Base-by-base conservation (phyloP, 1,284 basidiomycete species). In the Pyrrhoderma lamaoense region DNA sequence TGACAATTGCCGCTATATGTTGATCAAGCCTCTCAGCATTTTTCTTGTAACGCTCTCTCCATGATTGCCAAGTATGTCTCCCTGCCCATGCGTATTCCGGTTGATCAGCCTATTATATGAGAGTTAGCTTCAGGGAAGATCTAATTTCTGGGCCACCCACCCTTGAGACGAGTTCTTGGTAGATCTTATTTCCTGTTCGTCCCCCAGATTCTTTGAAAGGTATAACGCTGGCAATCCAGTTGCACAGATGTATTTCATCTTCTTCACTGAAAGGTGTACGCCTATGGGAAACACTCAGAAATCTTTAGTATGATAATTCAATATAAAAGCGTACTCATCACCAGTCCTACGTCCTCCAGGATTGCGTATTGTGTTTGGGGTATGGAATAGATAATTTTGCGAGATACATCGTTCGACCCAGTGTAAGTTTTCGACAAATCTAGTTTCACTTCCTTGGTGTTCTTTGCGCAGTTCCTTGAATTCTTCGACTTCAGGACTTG, bases 61-160 rank as follows among this genome's bases (percentile, higher is more conserved):
- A 89, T 13, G 87, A 89, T 57, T 89, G 85, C 86, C 86, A 89
- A 8, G 86, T 87, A 61, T 89, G 86, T n/a, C 85, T 77, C 21
- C 70, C 73, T 19, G 87, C 87, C 86, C 86, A 89, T 1, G 74
- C 71, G 60, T 78, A 88, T 55, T 84, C 82, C 1, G 82, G 80
- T 56, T 86, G 80, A 48, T 66, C 64, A 38, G 68, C 69, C 86
- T 84, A 42, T 9, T n/a, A 3, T 37, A 22, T 27, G 11, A 52
- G 42, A n/a, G 8, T 14, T 45, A 42, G 16, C 14, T 40, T 7
- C 38, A 5, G 21, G 51, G 47, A 3, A 36, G 45, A 23, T 35
- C 5, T 27, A 45, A 34, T 39, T 25, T 21, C 42, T 1, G 37
- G 14, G 16, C n/a, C 18, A 61, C 72, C 36, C 57, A 81, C 81